These are phyloP conservation scores for Notholithocarpus densiflorus DNA, from an alignment of 306 rosid genomes.

Conservation along the genomic window DNA sequence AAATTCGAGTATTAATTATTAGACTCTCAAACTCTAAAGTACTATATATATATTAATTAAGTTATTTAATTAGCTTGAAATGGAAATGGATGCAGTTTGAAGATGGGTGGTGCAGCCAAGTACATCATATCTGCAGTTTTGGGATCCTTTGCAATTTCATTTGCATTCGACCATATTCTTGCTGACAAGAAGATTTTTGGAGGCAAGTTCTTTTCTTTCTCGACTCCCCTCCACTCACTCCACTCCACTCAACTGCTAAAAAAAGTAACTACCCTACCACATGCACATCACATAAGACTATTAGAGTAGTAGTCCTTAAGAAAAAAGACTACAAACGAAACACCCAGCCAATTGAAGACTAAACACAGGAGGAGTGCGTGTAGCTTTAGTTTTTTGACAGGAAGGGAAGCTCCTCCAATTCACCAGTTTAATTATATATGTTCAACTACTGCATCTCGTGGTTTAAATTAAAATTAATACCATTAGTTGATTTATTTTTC, in stretches of 20 bases:
- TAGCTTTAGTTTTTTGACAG: no score
- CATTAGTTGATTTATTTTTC: background rate
- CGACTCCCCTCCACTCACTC: background rate
- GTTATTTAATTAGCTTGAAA: no score
- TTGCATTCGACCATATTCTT: constrained; percentile 35
- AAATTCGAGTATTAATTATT: no score
- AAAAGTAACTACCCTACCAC: background rate
- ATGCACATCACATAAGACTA: background rate
- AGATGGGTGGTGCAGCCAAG: constrained; percentile 48
- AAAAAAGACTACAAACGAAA: background rate
- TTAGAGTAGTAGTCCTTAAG: background rate
- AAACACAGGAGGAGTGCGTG: no score
- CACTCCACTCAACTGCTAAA: background rate
- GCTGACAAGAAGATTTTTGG: constrained; percentile 77
- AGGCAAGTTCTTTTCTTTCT: constrained; percentile 35
- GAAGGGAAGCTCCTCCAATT: background rate
- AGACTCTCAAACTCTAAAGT: no score
- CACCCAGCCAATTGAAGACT: background rate
- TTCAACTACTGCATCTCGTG: background rate
- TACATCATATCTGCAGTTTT: constrained; percentile 33
- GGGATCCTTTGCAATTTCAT: constrained; percentile 62
- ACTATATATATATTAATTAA: no score
- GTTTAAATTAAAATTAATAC: background rate
- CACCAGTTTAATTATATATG: background rate
- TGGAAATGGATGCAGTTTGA: constrained; percentile 21